Evolutionary conservation across 257 asterid genomes (phyloP).

Genomic region (Fraxinus excelsior): DNA sequence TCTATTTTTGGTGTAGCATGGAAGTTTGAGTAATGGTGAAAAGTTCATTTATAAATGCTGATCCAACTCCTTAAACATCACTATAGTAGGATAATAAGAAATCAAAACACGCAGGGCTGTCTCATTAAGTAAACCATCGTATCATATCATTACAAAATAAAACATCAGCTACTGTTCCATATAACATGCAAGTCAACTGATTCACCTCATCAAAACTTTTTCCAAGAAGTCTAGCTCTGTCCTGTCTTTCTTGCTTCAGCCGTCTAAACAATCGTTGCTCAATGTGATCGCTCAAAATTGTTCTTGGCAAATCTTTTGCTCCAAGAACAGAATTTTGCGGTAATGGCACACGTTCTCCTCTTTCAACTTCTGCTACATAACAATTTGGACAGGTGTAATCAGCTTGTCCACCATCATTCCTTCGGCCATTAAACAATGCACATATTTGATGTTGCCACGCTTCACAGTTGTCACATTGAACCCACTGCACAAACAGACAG

Average conservation of each 20-base stretch:
- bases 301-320: slow-evolving; percentile 92
- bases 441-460: slow-evolving; percentile 99
- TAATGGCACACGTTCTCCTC: slow-evolving; percentile 84
- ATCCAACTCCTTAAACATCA: neutral
- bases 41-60: too few species aligned
- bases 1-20: too few species aligned
- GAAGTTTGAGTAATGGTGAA: too few species aligned
- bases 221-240: slow-evolving; percentile 79
- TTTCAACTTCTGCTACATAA: slow-evolving; percentile 78
- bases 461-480: slow-evolving; percentile 96
- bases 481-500: slow-evolving; percentile 75
- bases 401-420: slow-evolving; percentile 97
- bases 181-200: slow-evolving; percentile 14
- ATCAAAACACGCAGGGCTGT: neutral
- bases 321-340: slow-evolving; percentile 90
- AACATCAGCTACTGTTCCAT: neutral
- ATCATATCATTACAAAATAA: neutral
- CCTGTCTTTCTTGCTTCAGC: slow-evolving; percentile 82
- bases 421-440: slow-evolving; percentile 86
- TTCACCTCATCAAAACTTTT: slow-evolving; percentile 88
- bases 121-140: neutral
- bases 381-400: slow-evolving; percentile 99
- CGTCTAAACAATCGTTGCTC: slow-evolving; percentile 75
- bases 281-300: slow-evolving; percentile 87
- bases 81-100: neutral